These are phyloP conservation scores for Apiosordaria backusii DNA, from an alignment of 495 filamentous ascomycete genomes.

Conservation along the genomic window DNA sequence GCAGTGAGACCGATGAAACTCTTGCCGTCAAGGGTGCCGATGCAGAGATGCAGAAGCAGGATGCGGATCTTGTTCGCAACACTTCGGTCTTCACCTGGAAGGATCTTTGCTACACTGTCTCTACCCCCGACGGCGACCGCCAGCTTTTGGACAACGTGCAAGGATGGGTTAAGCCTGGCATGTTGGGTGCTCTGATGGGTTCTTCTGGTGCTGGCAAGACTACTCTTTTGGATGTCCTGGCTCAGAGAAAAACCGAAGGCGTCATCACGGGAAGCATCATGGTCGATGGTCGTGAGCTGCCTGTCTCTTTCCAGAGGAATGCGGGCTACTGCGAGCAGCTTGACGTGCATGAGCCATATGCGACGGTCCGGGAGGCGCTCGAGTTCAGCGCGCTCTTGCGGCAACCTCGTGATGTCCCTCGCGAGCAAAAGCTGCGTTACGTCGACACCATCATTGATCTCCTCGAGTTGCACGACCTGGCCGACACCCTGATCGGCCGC, in stretches of 20 bases:
- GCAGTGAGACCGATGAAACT: constrained; percentile 13
- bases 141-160: constrained; percentile 63
- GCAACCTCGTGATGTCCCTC: constrained; percentile 62
- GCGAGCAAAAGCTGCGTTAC: constrained; percentile 70
- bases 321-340: constrained; percentile 86
- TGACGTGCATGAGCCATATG: constrained; percentile 74
- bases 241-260: constrained; percentile 72
- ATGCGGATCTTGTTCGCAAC: constrained; percentile 43
- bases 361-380: constrained; percentile 78
- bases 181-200: constrained; percentile 77
- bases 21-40: constrained; percentile 24
- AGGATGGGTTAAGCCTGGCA: constrained; percentile 76
- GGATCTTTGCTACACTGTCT: constrained; percentile 61
- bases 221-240: constrained; percentile 60
- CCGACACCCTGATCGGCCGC: constrained; percentile 77
- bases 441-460: constrained; percentile 87
- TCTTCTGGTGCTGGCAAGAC: constrained; percentile 79
- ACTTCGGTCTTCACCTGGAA: constrained; percentile 59
- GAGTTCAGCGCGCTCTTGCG: constrained; percentile 74
- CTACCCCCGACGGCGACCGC: constrained; percentile 54
- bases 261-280: constrained; percentile 68
- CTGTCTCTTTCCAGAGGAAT: constrained; percentile 71
- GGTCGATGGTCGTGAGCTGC: constrained; percentile 69
- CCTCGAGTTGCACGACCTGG: constrained; percentile 72
- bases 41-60: not conserved